These are phyloP conservation scores for Xylariaceae sp. DNA, from an alignment of 2,329 filamentous ascomycete genomes.

Conservation along the genomic window DNA sequence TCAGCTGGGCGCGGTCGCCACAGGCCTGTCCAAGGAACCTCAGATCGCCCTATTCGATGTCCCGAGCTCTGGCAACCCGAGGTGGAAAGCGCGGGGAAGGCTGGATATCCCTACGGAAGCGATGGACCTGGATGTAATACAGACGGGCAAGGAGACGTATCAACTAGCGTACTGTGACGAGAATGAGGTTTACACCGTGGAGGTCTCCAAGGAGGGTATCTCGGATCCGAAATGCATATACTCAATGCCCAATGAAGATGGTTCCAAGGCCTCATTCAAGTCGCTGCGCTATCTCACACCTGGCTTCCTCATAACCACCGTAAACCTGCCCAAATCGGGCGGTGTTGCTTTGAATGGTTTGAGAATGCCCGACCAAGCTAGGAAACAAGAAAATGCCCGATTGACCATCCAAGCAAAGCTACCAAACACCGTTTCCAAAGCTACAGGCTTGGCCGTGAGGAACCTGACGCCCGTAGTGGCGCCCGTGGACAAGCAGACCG, in stretches of 20 bases:
- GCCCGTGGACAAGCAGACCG: constrained; percentile 47
- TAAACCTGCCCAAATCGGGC: constrained; percentile 55
- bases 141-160: constrained; percentile 59
- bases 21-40: constrained; percentile 68
- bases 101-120: constrained; percentile 53
- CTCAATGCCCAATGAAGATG: constrained; percentile 47
- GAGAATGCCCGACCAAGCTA: constrained; percentile 39
- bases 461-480: constrained; percentile 57
- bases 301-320: constrained; percentile 52
- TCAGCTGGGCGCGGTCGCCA: constrained; percentile 73
- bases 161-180: constrained; percentile 76
- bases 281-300: constrained; percentile 56
- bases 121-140: constrained; percentile 66
- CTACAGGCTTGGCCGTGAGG: constrained; percentile 73
- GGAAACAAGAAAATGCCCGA: constrained; percentile 38
- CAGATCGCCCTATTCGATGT: constrained; percentile 80
- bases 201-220: constrained; percentile 37
- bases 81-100: constrained; percentile 43
- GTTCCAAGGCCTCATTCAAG: constrained; percentile 48
- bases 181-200: constrained; percentile 66
- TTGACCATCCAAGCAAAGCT: constrained; percentile 53
- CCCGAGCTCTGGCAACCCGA: constrained; percentile 48
- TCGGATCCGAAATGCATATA: constrained; percentile 50
- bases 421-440: constrained; percentile 65
- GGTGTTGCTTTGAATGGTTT: constrained; percentile 55